These are phyloP conservation scores for Ganoderma resinaceum DNA, from an alignment of 1,284 basidiomycete genomes.

Conservation along the genomic window DNA sequence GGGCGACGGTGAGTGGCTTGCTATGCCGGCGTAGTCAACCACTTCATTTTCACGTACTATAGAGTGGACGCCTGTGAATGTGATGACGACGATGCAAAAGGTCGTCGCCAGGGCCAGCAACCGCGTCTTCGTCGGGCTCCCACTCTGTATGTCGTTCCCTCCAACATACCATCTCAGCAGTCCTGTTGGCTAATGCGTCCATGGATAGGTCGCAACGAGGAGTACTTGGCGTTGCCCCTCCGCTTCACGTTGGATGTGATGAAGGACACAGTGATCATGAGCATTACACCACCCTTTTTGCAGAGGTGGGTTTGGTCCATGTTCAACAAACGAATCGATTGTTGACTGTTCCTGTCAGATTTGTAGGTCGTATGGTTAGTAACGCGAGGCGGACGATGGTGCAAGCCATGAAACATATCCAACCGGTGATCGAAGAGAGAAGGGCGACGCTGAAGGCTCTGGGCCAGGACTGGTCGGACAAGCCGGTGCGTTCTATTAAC, in stretches of 20 bases:
- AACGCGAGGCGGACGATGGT: slow-evolving; percentile 5
- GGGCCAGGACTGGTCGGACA: slow-evolving; percentile 34
- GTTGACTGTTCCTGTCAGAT: background rate
- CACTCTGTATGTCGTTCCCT: slow-evolving; percentile 27
- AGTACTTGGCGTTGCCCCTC: slow-evolving; percentile 30
- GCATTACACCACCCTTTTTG: slow-evolving; percentile 38
- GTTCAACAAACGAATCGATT: too few relatives aligned
- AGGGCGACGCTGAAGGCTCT: slow-evolving; percentile 16
- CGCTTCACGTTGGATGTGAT: slow-evolving; percentile 17
- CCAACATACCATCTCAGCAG: too few relatives aligned
- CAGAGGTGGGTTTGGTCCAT: slow-evolving; percentile 37
- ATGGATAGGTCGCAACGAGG: slow-evolving; percentile 31
- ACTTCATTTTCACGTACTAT: background rate
- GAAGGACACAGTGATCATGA: slow-evolving; percentile 19
- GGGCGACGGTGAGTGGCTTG: slow-evolving; percentile 27
- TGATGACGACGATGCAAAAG: slow-evolving; percentile 28
- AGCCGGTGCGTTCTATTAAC: slow-evolving; percentile 31
- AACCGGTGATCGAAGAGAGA: slow-evolving; percentile 33
- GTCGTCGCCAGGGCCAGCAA: slow-evolving; percentile 36
- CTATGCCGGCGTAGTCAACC: background rate
- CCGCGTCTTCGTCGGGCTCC: slow-evolving; percentile 39
- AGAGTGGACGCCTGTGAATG: slow-evolving; percentile 34
- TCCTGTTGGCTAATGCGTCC: background rate
- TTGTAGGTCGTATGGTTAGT: slow-evolving; percentile 4
- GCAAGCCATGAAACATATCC: slow-evolving; percentile 13